Percentiles rank a stretch among this genome's conserved stretches.
These are phyloP conservation scores for Coniochaeta hoffmannii DNA, from an alignment of 2,329 filamentous ascomycete species.

Conservation along the genomic window DNA sequence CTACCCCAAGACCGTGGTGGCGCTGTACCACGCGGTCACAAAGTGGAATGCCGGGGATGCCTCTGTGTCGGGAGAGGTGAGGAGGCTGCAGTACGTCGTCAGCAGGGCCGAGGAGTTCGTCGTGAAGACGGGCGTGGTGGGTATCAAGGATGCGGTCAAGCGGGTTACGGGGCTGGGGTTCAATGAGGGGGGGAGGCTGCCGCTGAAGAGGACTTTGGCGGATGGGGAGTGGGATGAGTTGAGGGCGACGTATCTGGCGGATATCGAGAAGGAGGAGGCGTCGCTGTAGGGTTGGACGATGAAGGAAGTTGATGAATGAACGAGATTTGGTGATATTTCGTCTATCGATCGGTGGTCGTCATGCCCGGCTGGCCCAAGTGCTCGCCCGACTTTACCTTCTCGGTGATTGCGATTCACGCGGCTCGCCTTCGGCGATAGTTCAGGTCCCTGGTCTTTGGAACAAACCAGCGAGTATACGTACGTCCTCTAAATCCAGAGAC, in stretches of 20 bases:
- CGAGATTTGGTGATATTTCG: too few species aligned
- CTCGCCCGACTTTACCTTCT: too few species aligned
- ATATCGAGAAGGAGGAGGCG: conserved; percentile 18
- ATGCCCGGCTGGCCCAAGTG: too few species aligned
- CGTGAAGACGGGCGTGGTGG: conserved; percentile 52
- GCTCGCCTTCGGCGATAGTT: too few species aligned
- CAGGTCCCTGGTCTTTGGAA: too few species aligned
- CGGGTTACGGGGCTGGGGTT: conserved; percentile 50
- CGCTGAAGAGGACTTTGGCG: conserved; percentile 47
- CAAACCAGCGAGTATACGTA: too few species aligned
- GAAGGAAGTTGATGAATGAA: too few species aligned
- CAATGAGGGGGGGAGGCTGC: conserved; percentile 50
- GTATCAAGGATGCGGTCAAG: conserved; percentile 56
- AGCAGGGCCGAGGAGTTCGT: conserved; percentile 56
- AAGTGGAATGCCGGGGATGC: conserved; percentile 15
- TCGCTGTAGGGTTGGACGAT: too few species aligned
- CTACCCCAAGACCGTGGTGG: conserved; percentile 55
- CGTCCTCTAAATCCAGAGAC: too few species aligned
- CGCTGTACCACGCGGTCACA: conserved; percentile 42
- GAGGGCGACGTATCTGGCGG: conserved; percentile 22
- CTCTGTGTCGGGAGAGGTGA: conserved; percentile 37
- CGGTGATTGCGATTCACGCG: too few species aligned
- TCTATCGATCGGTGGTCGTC: too few species aligned
- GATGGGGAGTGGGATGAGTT: conserved; percentile 49
- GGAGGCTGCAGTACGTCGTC: conserved; percentile 52